Base-by-base conservation (phyloP, 2,329 filamentous ascomycete genomes). In the Lachnellula subtilissima region DNA sequence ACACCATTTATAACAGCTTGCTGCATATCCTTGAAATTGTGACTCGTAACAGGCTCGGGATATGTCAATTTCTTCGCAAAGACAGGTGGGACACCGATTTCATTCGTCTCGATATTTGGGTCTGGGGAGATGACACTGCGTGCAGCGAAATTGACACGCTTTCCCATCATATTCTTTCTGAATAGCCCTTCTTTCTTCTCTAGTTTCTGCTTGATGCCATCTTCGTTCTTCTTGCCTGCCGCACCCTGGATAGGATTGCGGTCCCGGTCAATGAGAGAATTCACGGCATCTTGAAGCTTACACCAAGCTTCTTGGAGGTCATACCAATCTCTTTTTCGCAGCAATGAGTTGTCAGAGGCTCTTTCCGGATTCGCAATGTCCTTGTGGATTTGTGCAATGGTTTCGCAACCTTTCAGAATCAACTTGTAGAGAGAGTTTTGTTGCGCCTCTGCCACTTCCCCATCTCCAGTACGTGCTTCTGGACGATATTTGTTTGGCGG, bases 151-250 rank as follows among this genome's bases (percentile, higher is more conserved):
- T 99, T 97, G 75, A 99, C 94, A 78, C 94, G 91, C 79, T 99
- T 99, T 59, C 94, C 94, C 94, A 99, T 99, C 94, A 99, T 97
- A 74, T 99, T 97, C 78, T 96, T 97, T 66, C 94, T 83, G 78
- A 99, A 99, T 32, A 99, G 80, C 62, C 94, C 94, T 70, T 99
- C 95, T 75, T 99, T 99, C 79, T 99, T 99, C 75, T 99, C 94
- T 28, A 99, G 80, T 69, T 92, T 88, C 70, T 99, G 94, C 75
- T 99, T 99, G 75, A 99, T 96, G 65, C 95, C 94, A 61, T 96
- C 92, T 59, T 95, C 89, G 52, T 90, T 88, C 54, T 86, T 81
- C 67, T 87, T 86, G 14, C 86, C 89, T 28, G 91, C 89, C 17
- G 84, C 79, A 51, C 91, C 91, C 61, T 88, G 86, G 3, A 91